A percentile compares a stretch with the other conserved stretches of the same genome.
These are phyloP conservation scores for Trichoderma koningii DNA, from an alignment of 2,329 filamentous ascomycete species.

Conservation along the genomic window DNA sequence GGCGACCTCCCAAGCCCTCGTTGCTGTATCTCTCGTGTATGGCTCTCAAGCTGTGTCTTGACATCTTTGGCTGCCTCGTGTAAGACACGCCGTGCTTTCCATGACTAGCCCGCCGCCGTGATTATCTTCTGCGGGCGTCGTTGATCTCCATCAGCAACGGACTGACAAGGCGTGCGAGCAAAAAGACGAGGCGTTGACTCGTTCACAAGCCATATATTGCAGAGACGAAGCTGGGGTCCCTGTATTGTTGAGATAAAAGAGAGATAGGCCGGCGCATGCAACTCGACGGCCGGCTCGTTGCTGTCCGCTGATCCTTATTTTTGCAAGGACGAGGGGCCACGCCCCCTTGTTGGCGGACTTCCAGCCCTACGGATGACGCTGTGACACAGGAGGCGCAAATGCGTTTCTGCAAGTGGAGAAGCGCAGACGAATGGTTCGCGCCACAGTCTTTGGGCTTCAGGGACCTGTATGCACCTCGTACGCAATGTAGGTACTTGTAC, in stretches of 20 bases:
- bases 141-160: conserved; percentile 1
- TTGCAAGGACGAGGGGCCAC: conserved; percentile 1
- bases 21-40: conserved; percentile 2
- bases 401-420: conserved; percentile 15
- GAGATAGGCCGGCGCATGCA: neutral
- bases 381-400: conserved; percentile 20
- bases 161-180: conserved; percentile 3
- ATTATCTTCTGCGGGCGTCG: conserved; percentile 20
- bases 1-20: conserved; percentile 18
- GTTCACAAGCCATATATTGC: no score
- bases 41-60: neutral
- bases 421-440: conserved; percentile 17
- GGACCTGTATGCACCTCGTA: neutral
- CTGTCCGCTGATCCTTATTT: neutral
- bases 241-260: neutral
- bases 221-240: no score
- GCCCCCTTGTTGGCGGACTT: conserved; percentile 4
- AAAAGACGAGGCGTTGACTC: neutral
- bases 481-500: no score
- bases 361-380: conserved; percentile 17
- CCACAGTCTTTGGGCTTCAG: conserved; percentile 10
- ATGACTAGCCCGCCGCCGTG: conserved; percentile 6
- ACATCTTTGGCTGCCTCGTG: conserved; percentile 8
- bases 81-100: conserved; percentile 16
- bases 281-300: neutral